Evolutionary conservation across 2,329 filamentous ascomycete species (phyloP).

Genomic region (Clarireedia sp.): DNA sequence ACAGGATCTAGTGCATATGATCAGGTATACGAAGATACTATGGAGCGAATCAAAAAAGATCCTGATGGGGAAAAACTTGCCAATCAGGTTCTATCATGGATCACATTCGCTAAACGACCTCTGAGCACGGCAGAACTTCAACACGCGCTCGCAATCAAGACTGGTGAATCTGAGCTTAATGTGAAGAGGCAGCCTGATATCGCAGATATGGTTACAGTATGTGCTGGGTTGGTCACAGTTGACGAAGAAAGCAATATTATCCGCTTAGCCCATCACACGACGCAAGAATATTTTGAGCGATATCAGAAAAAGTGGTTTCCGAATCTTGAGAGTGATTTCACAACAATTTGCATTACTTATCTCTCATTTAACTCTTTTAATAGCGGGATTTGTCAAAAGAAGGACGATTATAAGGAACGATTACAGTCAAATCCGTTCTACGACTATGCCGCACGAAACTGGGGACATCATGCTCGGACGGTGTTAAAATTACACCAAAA

Average conservation of each 20-base stretch:
- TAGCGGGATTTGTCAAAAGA: constrained; percentile 15
- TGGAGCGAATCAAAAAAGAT: constrained; percentile 29
- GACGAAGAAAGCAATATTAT: constrained; percentile 21
- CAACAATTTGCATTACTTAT: constrained; percentile 22
- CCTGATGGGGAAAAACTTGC: background rate
- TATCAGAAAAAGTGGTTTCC: constrained; percentile 9
- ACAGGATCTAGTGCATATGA: constrained; percentile 21
- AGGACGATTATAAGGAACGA: constrained; percentile 3
- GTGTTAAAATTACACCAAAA: constrained; percentile 9
- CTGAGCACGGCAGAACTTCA: constrained; percentile 32
- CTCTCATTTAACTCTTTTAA: constrained; percentile 23
- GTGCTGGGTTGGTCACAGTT: constrained; percentile 22
- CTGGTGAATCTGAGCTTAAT: constrained; percentile 25
- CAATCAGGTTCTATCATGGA: constrained; percentile 28
- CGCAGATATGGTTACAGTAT: constrained; percentile 16
- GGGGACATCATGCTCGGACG: constrained; percentile 29
- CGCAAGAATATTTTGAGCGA: constrained; percentile 24
- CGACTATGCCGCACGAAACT: constrained; percentile 28
- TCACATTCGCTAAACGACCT: constrained; percentile 31
- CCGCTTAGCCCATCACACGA: constrained; percentile 24
- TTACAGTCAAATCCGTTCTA: constrained; percentile 23
- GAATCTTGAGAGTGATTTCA: constrained; percentile 12
- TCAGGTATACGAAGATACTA: constrained; percentile 34
- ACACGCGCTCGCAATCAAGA: constrained; percentile 35
- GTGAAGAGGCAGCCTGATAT: constrained; percentile 29